Evolutionary conservation across 2,329 filamentous ascomycete species (phyloP).

Genomic region (Daldinia eschscholtzii): DNA sequence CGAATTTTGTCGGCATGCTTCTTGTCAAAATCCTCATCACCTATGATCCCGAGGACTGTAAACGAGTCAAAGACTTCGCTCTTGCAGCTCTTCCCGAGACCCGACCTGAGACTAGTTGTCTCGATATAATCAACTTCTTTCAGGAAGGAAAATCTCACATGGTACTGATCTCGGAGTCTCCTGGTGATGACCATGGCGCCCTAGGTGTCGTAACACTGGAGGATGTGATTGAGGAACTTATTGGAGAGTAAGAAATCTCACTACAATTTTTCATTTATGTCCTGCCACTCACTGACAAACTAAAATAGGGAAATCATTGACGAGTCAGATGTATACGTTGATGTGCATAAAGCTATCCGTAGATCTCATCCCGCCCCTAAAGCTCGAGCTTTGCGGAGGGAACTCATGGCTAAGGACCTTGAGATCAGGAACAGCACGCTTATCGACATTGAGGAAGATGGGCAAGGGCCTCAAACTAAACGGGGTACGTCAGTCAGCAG

Average conservation of each 20-base stretch:
- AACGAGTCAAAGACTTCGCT: constrained; percentile 88
- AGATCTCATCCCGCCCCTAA: constrained; percentile 88
- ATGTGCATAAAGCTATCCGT: constrained; percentile 97
- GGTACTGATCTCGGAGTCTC: constrained; percentile 91
- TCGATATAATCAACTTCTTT: constrained; percentile 99
- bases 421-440: constrained; percentile 53
- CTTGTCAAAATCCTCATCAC: constrained; percentile 99
- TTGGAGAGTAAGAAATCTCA: constrained; percentile 82
- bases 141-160: constrained; percentile 99
- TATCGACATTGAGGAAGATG: constrained; percentile 58
- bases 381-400: constrained; percentile 65
- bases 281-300: constrained; percentile 38
- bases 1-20: constrained; percentile 97
- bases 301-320: constrained; percentile 89
- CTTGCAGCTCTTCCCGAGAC: constrained; percentile 96
- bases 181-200: constrained; percentile 91
- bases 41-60: constrained; percentile 94
- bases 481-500: constrained; percentile 55
- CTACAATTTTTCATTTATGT: not conserved
- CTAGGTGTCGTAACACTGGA: constrained; percentile 95
- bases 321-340: constrained; percentile 97
- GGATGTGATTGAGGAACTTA: constrained; percentile 98
- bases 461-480: constrained; percentile 45
- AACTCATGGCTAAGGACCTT: constrained; percentile 53
- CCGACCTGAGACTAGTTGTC: constrained; percentile 91